phyloP scores from a whole-genome alignment of 305 asterid genomes.

The Solanum hybrid region DNA sequence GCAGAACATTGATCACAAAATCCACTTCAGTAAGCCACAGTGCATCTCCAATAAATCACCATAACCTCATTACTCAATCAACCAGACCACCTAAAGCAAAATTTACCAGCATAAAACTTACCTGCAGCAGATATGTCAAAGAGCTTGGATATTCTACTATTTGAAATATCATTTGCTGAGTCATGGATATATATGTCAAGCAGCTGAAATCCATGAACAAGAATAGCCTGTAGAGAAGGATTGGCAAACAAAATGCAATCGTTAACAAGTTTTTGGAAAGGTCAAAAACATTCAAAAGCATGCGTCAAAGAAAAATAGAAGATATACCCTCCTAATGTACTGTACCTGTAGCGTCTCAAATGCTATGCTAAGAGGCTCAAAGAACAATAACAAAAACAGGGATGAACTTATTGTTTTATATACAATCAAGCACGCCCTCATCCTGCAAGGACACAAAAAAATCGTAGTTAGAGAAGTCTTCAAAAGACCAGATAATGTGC shows the following conservation, averaged over 20 bases:
- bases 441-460: conserved; percentile 41
- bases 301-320: neutral
- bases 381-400: conserved; percentile 55
- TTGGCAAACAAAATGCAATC: conserved; percentile 8
- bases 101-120: conserved; percentile 1
- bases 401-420: conserved; percentile 45
- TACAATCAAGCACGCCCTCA: conserved; percentile 43
- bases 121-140: conserved; percentile 66
- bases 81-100: neutral
- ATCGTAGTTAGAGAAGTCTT: conserved; percentile 2
- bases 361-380: conserved; percentile 88
- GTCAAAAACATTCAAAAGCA: neutral
- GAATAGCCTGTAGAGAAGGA: conserved; percentile 52
- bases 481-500: neutral
- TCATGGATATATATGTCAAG: conserved; percentile 74
- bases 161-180: conserved; percentile 49
- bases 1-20: neutral
- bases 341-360: conserved; percentile 89
- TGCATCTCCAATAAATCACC: neutral
- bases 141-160: conserved; percentile 51
- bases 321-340: neutral
- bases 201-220: conserved; percentile 81
- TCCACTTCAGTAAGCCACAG: neutral
- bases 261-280: neutral
- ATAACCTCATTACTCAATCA: neutral